These are phyloP conservation scores for Lanmaoa rubissima DNA, from an alignment of 768 basidiomycete species.

Conservation along the genomic window DNA sequence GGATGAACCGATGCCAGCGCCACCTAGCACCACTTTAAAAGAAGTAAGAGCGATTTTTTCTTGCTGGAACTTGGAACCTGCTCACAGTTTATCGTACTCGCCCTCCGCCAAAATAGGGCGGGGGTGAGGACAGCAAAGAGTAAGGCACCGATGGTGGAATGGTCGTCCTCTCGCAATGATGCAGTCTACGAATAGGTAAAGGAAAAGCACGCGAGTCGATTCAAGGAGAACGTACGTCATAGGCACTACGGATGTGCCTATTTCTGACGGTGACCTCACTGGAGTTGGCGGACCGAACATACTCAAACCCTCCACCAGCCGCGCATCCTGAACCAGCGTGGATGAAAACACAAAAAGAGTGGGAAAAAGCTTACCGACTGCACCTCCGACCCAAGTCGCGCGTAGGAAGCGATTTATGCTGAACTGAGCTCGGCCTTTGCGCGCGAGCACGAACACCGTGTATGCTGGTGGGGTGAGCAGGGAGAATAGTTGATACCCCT, in stretches of 20 bases:
- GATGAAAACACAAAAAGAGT: neutral
- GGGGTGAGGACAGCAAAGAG: conserved; percentile 63
- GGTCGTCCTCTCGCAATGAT: conserved; percentile 65
- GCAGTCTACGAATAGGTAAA: conserved; percentile 42
- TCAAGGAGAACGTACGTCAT: conserved; percentile 48
- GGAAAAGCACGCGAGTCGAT: neutral
- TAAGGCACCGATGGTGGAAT: conserved; percentile 70
- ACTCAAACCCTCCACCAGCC: conserved; percentile 56
- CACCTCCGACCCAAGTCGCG: conserved; percentile 71
- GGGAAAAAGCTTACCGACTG: conserved; percentile 38
- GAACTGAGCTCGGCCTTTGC: conserved; percentile 54
- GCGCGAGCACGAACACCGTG: conserved; percentile 47
- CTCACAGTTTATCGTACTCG: conserved; percentile 57
- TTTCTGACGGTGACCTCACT: conserved; percentile 47
- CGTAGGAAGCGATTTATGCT: conserved; percentile 62
- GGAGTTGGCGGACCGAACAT: conserved; percentile 55
- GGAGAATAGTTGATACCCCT: conserved; percentile 68
- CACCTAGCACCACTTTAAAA: conserved; percentile 63
- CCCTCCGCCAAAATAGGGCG: conserved; percentile 71
- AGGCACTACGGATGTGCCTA: conserved; percentile 50
- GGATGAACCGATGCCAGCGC: conserved; percentile 64
- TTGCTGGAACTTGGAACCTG: conserved; percentile 16
- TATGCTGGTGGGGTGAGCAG: conserved; percentile 63
- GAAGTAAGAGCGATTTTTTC: neutral
- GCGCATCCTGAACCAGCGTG: conserved; percentile 31